A percentile compares a stretch with the other conserved stretches of the same genome.
Conservation (phyloP, 164 flowering plant genomes). For the Brasenia schreberi region DNA sequence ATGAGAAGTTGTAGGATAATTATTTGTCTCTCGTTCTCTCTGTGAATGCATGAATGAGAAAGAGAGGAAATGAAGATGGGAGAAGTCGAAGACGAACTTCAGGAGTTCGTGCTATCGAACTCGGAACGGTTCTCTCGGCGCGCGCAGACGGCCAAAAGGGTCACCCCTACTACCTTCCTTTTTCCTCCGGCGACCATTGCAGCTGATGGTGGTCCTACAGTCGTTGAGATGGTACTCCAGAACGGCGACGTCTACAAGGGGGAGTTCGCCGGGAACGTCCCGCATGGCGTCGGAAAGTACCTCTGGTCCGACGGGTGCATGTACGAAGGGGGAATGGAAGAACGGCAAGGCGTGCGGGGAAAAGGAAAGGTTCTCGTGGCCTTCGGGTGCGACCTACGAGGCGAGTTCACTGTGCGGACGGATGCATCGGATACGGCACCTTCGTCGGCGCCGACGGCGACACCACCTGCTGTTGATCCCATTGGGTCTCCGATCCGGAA, state of each 20-base stretch:
- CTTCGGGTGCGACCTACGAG: constrained; percentile 85
- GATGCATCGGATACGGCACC: constrained; percentile 15
- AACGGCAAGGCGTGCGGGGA: constrained; percentile 63
- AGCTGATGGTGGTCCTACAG: constrained; percentile 9
- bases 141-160: constrained; percentile 5
- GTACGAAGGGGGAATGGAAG: constrained; percentile 85
- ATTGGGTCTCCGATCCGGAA: constrained; percentile 11
- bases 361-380: constrained; percentile 82
- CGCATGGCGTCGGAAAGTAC: constrained; percentile 77
- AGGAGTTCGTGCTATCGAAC: background rate
- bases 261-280: constrained; percentile 56
- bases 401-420: constrained; percentile 25
- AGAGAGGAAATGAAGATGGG: background rate
- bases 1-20: background rate
- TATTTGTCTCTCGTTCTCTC: background rate
- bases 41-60: background rate
- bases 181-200: constrained; percentile 5
- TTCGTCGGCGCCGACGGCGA: constrained; percentile 17
- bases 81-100: background rate
- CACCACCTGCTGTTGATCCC: constrained; percentile 10
- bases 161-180: constrained; percentile 3
- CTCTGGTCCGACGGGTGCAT: constrained; percentile 91
- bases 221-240: constrained; percentile 41
- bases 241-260: constrained; percentile 90
- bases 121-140: constrained; percentile 1